Conservation (phyloP, 306 rosid genomes). For the Trifolium dubium region DNA sequence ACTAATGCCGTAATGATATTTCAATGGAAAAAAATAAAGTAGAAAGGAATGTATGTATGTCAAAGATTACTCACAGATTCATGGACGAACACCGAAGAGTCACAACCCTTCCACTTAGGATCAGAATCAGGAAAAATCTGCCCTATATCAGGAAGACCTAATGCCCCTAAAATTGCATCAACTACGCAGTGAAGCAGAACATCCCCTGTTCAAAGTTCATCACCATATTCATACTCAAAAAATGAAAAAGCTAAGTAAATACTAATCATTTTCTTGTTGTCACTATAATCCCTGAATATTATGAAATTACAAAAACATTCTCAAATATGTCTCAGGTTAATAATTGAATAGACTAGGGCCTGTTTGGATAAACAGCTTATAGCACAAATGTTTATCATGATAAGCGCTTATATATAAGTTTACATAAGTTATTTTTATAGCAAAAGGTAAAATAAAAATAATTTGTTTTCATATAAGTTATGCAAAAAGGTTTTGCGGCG, state of each 20-base stretch:
- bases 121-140: conserved; percentile 91
- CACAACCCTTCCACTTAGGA: conserved; percentile 94
- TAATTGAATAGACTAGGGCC: background rate
- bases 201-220: conserved; percentile 60
- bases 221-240: background rate
- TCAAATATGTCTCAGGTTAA: no score
- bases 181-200: conserved; percentile 96
- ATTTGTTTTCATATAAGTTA: no score
- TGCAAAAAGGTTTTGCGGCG: no score
- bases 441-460: no score
- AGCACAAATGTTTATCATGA: no score
- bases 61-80: conserved; percentile 77
- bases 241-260: background rate
- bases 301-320: no score
- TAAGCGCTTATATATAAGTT: no score
- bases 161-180: conserved; percentile 90
- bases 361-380: background rate
- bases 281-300: no score
- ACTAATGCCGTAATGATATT: background rate
- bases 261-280: background rate
- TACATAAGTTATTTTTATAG: no score
- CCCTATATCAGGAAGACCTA: conserved; percentile 95
- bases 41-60: background rate
- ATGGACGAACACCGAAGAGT: conserved; percentile 75
- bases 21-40: background rate